phyloP scores from a whole-genome alignment of 1,139 yeast genomes.

The Debaryomycetaceae sp. region DNA sequence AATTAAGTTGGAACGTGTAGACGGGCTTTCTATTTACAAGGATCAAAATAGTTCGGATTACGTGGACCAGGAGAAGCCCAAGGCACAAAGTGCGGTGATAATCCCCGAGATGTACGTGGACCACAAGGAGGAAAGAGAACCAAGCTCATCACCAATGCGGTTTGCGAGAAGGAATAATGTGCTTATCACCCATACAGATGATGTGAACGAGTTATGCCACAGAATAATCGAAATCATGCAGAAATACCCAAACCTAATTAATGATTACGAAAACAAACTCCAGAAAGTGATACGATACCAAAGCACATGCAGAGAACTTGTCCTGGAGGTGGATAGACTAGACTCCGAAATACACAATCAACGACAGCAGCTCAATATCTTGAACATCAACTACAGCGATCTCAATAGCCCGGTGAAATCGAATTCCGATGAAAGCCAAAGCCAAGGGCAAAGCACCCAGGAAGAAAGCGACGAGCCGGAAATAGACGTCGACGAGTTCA shows the following conservation, averaged over 20 bases:
- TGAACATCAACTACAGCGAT: constrained; percentile 24
- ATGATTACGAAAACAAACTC: constrained; percentile 19
- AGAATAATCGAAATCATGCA: constrained; percentile 18
- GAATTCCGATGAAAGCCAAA: constrained; percentile 6
- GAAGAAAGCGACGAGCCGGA: constrained; percentile 12
- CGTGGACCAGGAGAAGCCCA: constrained; percentile 5
- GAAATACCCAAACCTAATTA: constrained; percentile 28
- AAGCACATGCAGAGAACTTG: constrained; percentile 18
- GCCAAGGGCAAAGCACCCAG: constrained; percentile 1
- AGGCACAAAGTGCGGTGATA: constrained; percentile 20
- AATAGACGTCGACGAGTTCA: constrained; percentile 29
- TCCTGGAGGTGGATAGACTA: constrained; percentile 24
- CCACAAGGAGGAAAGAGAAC: constrained; percentile 5
- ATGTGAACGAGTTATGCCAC: constrained; percentile 18
- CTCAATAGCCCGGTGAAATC: constrained; percentile 17
- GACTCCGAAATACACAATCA: constrained; percentile 28
- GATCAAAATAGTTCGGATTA: constrained; percentile 20
- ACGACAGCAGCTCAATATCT: constrained; percentile 21
- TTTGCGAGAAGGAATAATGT: background rate
- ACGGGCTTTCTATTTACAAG: constrained; percentile 31
- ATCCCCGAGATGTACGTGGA: constrained; percentile 15
- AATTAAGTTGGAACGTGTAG: constrained; percentile 25
- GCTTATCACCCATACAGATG: constrained; percentile 2
- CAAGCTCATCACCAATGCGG: constrained; percentile 5
- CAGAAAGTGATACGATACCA: constrained; percentile 18